A percentile compares a stretch with the other conserved stretches of the same genome.
These are phyloP conservation scores for Bombardia bombarda DNA, from an alignment of 495 filamentous ascomycete genomes.

Conservation along the genomic window DNA sequence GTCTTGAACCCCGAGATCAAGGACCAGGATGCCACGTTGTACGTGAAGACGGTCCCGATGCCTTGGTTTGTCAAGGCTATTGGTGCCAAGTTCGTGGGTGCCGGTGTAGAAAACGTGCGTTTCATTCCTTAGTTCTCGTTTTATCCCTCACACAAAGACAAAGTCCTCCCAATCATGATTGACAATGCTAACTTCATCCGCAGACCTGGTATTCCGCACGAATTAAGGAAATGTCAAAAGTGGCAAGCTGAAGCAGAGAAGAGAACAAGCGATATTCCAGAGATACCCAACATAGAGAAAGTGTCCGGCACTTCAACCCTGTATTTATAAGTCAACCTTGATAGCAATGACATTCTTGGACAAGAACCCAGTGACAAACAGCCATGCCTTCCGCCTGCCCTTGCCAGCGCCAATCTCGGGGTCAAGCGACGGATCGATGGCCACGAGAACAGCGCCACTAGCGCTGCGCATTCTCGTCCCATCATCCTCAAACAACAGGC, in stretches of 20 bases:
- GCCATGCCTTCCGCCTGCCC: constrained; percentile 39
- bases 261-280: no score
- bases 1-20: constrained; percentile 44
- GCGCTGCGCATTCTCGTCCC: constrained; percentile 41
- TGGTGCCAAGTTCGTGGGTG: neutral
- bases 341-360: constrained; percentile 45
- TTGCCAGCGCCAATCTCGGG: constrained; percentile 15
- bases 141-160: neutral
- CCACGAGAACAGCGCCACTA: constrained; percentile 47
- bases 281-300: no score
- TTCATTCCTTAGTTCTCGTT: neutral
- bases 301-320: neutral
- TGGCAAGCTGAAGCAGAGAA: no score
- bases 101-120: neutral
- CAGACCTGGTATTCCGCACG: no score
- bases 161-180: no score
- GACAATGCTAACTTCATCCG: no score
- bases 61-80: neutral
- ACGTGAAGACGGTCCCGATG: constrained; percentile 17
- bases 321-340: constrained; percentile 41
- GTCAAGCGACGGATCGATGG: constrained; percentile 32
- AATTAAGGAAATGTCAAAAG: no score
- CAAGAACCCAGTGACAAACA: constrained; percentile 52
- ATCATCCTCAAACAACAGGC: constrained; percentile 52
- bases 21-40: constrained; percentile 41